Percentiles rank a stretch among this genome's conserved stretches.
phyloP scores from a whole-genome alignment of 805 yeast species.

The Lipomyces chichibuensis region DNA sequence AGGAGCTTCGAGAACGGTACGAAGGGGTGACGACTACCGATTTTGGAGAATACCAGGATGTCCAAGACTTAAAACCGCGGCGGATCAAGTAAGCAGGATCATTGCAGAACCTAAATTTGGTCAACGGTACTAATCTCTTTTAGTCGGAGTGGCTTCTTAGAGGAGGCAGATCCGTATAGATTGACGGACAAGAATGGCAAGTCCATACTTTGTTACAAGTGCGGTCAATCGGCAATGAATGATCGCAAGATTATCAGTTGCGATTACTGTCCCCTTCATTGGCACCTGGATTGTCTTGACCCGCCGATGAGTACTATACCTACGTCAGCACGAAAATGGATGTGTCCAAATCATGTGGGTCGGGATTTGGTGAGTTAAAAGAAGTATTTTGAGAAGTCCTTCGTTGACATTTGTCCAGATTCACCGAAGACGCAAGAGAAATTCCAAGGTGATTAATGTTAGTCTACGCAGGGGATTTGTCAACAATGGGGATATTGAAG shows the following conservation, averaged over 20 bases:
- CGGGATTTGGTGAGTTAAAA: slow-evolving; percentile 24
- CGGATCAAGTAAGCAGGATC: slow-evolving; percentile 21
- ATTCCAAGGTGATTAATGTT: slow-evolving; percentile 59
- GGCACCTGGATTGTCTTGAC: slow-evolving; percentile 87
- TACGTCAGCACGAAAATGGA: slow-evolving; percentile 77
- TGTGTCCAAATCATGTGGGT: slow-evolving; percentile 80
- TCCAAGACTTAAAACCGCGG: slow-evolving; percentile 29
- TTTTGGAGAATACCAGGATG: slow-evolving; percentile 71
- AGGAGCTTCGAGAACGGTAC: slow-evolving; percentile 66
- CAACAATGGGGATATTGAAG: slow-evolving; percentile 63
- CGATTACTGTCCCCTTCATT: slow-evolving; percentile 77
- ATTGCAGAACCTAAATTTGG: neutral
- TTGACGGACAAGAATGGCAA: slow-evolving; percentile 70
- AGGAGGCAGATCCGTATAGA: slow-evolving; percentile 61
- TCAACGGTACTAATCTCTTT: slow-evolving; percentile 6
- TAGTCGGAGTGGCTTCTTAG: slow-evolving; percentile 50
- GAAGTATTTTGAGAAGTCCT: neutral
- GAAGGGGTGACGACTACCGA: slow-evolving; percentile 69
- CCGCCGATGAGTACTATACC: slow-evolving; percentile 76
- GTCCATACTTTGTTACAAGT: slow-evolving; percentile 71
- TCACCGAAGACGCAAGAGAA: slow-evolving; percentile 50
- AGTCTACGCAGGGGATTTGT: slow-evolving; percentile 54
- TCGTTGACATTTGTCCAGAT: slow-evolving; percentile 39
- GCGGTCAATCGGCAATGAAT: slow-evolving; percentile 69
- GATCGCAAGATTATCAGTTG: slow-evolving; percentile 67